phyloP scores from a whole-genome alignment of 345 rosid species.

The Salix brachista region DNA sequence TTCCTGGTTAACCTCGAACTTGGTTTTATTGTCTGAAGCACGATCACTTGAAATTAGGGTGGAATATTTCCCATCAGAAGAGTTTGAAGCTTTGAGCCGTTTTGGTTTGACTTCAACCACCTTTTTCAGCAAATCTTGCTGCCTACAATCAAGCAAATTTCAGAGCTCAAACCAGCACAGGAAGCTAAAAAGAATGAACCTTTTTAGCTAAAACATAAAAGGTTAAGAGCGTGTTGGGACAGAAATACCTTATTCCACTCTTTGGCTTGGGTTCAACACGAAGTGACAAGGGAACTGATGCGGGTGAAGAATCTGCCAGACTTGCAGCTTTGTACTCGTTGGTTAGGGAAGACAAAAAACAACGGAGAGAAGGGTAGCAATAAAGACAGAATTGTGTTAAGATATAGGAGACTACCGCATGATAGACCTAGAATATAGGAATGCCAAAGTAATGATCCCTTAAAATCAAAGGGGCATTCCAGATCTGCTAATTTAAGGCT shows the following conservation, averaged over 20 bases:
- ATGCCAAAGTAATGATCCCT: not conserved
- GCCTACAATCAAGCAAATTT: conserved; percentile 40
- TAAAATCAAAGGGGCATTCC: not conserved
- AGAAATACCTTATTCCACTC: conserved; percentile 77
- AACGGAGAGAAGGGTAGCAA: not conserved
- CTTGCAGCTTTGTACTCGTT: conserved; percentile 77
- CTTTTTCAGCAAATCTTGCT: conserved; percentile 81
- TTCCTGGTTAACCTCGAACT: conserved; percentile 20
- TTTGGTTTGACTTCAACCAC: conserved; percentile 89
- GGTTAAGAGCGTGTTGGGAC: too few species aligned
- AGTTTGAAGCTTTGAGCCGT: conserved; percentile 42
- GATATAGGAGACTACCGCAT: too few species aligned
- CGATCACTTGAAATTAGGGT: conserved; percentile 24
- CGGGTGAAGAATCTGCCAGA: conserved; percentile 82
- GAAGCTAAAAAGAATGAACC: not conserved
- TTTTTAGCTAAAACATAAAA: not conserved
- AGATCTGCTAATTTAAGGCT: not conserved
- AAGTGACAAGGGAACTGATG: conserved; percentile 74
- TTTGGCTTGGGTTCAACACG: conserved; percentile 96
- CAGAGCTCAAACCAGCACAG: not conserved
- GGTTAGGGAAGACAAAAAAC: conserved; percentile 42
- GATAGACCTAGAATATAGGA: not conserved
- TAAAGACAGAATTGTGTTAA: not conserved
- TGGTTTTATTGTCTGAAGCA: conserved; percentile 20
- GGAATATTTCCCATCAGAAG: conserved; percentile 25